These are phyloP conservation scores for sorghum (Sorghum bicolor) DNA, from an alignment of 176 grass and related monocot species.

Conservation along the genomic window Sorghum_bicolor_NCBIv3 NC_012878.2:55587501-55588000, in stretches of 20 bases:
- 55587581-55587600: not conserved
- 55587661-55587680: not conserved
- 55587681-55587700: not conserved
- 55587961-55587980: slow-evolving; percentile 11
- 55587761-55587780: not conserved
- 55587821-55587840: not conserved
- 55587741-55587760: not conserved
- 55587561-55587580: not conserved
- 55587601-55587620: not conserved
- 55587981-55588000: not conserved
- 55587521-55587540: not conserved
- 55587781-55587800: not conserved
- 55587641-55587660: not conserved
- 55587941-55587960: not conserved
- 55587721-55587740: not conserved
- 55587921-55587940: not conserved
- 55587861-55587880: not conserved
- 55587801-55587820: not conserved
- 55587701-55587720: not conserved
- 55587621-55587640: not conserved
- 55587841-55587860: not conserved
- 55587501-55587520: not conserved
- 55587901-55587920: not conserved
- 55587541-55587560: not conserved
- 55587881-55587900: not conserved